Evolutionary conservation across 2,329 filamentous ascomycete genomes (phyloP), one percentile per base, ranked within the genome.

Genomic region (Bretziella fagacearum): DNA sequence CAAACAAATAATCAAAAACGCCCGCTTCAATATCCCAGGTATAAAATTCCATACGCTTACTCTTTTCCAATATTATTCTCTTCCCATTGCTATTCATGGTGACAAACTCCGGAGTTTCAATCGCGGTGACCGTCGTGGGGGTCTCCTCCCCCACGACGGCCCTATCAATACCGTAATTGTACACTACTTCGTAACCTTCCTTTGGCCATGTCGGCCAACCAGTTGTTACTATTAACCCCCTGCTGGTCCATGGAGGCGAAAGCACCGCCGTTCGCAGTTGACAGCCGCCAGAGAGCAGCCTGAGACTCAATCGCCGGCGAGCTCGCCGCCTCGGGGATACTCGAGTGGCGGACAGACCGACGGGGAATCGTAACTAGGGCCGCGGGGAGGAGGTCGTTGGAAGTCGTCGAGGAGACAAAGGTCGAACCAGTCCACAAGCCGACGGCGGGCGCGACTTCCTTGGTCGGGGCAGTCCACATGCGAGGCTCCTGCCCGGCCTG

Each of bases 391-490:
- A 30, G n/a, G 30, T n/a, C n/a, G n/a, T n/a, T n/a, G 18, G 15
- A 18, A 10, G 8, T 39, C 23, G 35, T 39, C 18, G 11, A 20
- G 22, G 27, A 42, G 39, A 18, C 20, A 13, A 8, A 10, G 17
- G 20, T 8, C 35, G 6, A 11, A 18, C 13, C 11, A 18, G 35
- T 17, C 35, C 35, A 39, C 7, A 43, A 5, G 29, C 15, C n/a
- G 29, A 29, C 3, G 22, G 27, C 62, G 32, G 58, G 56, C 3
- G 54, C 50, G 20, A 63, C 52, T 15, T 64, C 62, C 43, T 60
- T 51, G 3, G 57, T 51, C 1, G 70, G 59, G 3, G 67, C 67
- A 15, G 56, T 56, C 66, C 65, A 68, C 55, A 2, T 44, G 55
- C n/a, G 44, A 49, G 22, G 56, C 56, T 13, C 53, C 56, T 23